Base-by-base conservation (phyloP, 345 rosid species). In the Pelargonium nanum region DNA sequence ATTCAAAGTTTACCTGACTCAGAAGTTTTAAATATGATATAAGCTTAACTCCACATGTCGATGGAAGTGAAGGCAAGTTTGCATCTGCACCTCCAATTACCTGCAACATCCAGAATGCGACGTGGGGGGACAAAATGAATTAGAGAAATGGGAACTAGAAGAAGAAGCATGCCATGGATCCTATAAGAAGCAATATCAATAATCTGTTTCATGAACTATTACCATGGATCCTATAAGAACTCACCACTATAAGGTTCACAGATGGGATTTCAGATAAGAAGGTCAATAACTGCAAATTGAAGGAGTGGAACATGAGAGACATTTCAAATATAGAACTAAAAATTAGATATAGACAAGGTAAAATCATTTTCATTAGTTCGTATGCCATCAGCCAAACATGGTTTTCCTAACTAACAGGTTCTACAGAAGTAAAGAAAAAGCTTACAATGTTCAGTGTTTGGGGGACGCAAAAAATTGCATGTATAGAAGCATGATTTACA, bases 381-480 rank as follows among this genome's bases (percentile, higher is more conserved):
- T 26, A 53, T 5, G 58, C 21, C 16, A 21, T 50, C 55, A 22
- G 20, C 30, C 19, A 24, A 2, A 10, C 19, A 55, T 10, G 24
- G 12, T 26, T 48, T 45, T 1, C 16, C 21, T 2, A 22, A 45
- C 19, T 2, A 59, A 28, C 24, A 53, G 32, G 5, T 13, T 24
- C 2, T 26, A 44, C 17, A 59, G 62, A 62, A 64, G 69, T 32
- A 62, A 48, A 67, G 58, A 70, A 6, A 23, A 56, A 69, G 75
- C 94, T 79, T 74, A 88, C 97, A 17, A 67, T 73, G 67, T 85
- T 88, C 62, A 86, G 75, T 53, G 96, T 88, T 66, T 86, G 75
- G 5, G 92, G 88, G 59, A 80, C 80, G 66, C 98, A 91, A 76
- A 91, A 88, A 57, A 88, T 86, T 56, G 87, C 92, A 73, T 86